A percentile compares a stretch with the other conserved stretches of the same genome.
phyloP scores from a whole-genome alignment of 345 rosid species.

The Lenwebbia sp. region DNA sequence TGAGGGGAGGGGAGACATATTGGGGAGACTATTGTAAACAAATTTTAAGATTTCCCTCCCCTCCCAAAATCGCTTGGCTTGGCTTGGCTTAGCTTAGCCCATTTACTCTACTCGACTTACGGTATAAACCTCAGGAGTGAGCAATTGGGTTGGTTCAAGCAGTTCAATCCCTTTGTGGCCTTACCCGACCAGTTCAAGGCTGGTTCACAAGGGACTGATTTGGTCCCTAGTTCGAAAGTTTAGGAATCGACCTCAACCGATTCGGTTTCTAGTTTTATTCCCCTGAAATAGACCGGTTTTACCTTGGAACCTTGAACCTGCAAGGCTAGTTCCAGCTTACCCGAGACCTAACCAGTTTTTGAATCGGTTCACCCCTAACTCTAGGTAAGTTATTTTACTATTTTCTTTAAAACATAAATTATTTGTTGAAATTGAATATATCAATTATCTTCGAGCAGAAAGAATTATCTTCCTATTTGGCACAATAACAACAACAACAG shows the following conservation, averaged over 20 bases:
- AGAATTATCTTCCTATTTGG: neutral
- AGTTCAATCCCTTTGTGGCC: too few relatives aligned
- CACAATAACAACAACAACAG: neutral
- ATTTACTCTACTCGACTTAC: neutral
- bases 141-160: neutral
- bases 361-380: too few relatives aligned
- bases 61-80: too few relatives aligned
- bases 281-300: neutral
- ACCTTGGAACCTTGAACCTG: neutral
- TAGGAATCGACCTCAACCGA: neutral
- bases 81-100: too few relatives aligned
- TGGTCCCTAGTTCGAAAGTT: neutral
- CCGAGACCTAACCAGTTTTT: neutral
- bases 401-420: neutral
- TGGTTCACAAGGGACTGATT: neutral
- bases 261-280: neutral
- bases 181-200: neutral
- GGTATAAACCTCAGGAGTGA: neutral
- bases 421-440: neutral
- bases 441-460: neutral
- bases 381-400: neutral
- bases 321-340: too few relatives aligned
- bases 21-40: too few relatives aligned
- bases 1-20: too few relatives aligned
- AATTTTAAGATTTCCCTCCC: too few relatives aligned